These are phyloP conservation scores for Leishmania amazonensis DNA, from an alignment of 208 protist genomes.

Conservation along the genomic window DNA sequence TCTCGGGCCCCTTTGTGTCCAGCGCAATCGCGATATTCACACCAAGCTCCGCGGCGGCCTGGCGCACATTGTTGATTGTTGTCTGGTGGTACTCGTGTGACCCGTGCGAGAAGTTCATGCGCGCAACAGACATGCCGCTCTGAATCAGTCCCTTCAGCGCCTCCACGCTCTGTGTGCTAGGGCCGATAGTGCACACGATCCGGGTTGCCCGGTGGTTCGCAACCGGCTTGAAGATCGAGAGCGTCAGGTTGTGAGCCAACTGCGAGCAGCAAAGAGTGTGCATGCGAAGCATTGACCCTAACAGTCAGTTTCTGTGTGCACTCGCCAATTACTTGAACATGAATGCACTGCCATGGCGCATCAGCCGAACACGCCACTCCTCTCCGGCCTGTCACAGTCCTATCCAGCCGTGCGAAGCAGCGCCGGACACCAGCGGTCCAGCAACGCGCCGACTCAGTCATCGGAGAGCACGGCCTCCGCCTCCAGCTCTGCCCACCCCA, in stretches of 20 bases:
- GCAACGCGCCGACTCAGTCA: not conserved
- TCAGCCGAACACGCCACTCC: not conserved
- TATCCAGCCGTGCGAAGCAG: not conserved
- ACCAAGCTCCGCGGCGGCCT: conserved; percentile 84
- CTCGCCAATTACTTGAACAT: too few species aligned
- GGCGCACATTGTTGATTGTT: conserved; percentile 95
- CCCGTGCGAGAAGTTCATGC: conserved; percentile 99
- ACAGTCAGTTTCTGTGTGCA: too few species aligned
- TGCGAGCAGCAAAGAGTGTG: conserved; percentile 68
- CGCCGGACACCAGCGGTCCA: not conserved
- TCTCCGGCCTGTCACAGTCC: too few species aligned
- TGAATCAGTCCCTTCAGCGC: conserved; percentile 91
- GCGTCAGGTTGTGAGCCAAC: conserved; percentile 84
- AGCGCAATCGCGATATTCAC: conserved; percentile 94
- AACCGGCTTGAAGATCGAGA: conserved; percentile 89
- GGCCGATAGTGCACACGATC: conserved; percentile 98
- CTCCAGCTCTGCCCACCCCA: not conserved
- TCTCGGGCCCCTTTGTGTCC: conserved; percentile 98
- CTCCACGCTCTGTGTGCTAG: conserved; percentile 94
- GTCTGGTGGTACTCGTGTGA: conserved; percentile 95
- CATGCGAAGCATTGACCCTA: too few species aligned
- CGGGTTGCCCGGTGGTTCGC: conserved; percentile 83
- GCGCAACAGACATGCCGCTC: conserved; percentile 96
- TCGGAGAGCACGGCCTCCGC: not conserved
- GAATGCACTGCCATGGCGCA: not conserved